These are phyloP conservation scores for Picea abies DNA, from an alignment of 83 land plant species.

Conservation along the genomic window DNA sequence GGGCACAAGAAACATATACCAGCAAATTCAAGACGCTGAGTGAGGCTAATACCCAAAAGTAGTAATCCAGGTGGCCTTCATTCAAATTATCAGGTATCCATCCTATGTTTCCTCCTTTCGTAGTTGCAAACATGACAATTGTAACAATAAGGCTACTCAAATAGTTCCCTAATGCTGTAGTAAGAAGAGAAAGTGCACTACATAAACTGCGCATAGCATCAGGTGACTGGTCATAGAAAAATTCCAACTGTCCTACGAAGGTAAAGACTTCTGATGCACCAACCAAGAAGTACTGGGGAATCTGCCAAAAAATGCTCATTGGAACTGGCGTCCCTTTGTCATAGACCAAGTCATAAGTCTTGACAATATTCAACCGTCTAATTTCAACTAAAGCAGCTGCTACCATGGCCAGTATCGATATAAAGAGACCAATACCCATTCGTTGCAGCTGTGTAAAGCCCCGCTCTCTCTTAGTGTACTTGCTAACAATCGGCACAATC, in stretches of 20 bases:
- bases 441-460: conserved; percentile 58
- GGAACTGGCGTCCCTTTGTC: conserved; percentile 36
- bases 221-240: conserved; percentile 75
- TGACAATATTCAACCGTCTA: conserved; percentile 41
- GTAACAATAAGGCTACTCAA: conserved; percentile 63
- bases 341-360: conserved; percentile 30
- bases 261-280: conserved; percentile 63
- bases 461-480: conserved; percentile 43
- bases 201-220: conserved; percentile 61
- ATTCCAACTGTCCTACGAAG: conserved; percentile 58
- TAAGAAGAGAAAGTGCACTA: conserved; percentile 45
- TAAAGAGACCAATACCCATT: conserved; percentile 57
- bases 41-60: conserved; percentile 48
- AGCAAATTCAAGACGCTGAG: conserved; percentile 29
- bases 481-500: conserved; percentile 51
- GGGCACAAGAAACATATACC: conserved; percentile 20
- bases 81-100: conserved; percentile 53
- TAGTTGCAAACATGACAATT: conserved; percentile 36
- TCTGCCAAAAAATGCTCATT: conserved; percentile 67
- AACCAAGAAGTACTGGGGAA: conserved; percentile 59
- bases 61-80: conserved; percentile 50
- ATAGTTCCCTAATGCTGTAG: conserved; percentile 51
- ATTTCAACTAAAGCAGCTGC: conserved; percentile 74
- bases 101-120: conserved; percentile 25
- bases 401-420: conserved; percentile 50